Evolutionary conservation across 345 rosid genomes (phyloP).

Genomic region (Corchorus olitorius): DNA sequence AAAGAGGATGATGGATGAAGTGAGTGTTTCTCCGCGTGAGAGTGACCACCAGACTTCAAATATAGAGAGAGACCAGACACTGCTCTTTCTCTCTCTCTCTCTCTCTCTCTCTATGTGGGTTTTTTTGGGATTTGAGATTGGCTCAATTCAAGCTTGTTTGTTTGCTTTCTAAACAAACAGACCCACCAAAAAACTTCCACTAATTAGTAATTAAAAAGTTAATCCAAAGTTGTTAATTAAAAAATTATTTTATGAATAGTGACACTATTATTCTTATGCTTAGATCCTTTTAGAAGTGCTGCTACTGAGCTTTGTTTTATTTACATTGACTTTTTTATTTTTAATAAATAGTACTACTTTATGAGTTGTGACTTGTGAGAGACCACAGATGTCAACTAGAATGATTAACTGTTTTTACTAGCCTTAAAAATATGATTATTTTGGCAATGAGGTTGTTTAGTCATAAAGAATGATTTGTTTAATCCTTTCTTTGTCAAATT

Average conservation of each 20-base stretch:
- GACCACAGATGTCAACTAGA: constrained; percentile 14
- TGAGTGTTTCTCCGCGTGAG: constrained; percentile 38
- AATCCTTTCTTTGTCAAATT: background rate
- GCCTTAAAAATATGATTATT: constrained; percentile 12
- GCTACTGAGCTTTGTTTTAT: background rate
- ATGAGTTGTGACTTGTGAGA: background rate
- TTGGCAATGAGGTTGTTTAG: constrained; percentile 18
- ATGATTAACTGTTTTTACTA: constrained; percentile 14
- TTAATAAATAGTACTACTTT: background rate
- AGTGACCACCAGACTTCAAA: constrained; percentile 30
- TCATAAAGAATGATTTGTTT: constrained; percentile 7
- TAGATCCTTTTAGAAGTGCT: background rate
- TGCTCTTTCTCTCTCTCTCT: background rate
- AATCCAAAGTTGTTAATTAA: constrained; percentile 18
- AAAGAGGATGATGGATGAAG: background rate
- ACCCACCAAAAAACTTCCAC: constrained; percentile 14
- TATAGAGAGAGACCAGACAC: constrained; percentile 4
- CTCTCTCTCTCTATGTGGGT: background rate
- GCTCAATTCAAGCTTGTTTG: background rate
- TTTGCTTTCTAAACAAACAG: background rate
- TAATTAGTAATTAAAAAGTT: constrained; percentile 18
- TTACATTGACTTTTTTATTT: background rate
- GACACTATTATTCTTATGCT: background rate
- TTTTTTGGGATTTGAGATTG: background rate
- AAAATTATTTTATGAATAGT: background rate